phyloP scores from a whole-genome alignment of 2,329 filamentous ascomycete species.

The Meredithiella fracta region DNA sequence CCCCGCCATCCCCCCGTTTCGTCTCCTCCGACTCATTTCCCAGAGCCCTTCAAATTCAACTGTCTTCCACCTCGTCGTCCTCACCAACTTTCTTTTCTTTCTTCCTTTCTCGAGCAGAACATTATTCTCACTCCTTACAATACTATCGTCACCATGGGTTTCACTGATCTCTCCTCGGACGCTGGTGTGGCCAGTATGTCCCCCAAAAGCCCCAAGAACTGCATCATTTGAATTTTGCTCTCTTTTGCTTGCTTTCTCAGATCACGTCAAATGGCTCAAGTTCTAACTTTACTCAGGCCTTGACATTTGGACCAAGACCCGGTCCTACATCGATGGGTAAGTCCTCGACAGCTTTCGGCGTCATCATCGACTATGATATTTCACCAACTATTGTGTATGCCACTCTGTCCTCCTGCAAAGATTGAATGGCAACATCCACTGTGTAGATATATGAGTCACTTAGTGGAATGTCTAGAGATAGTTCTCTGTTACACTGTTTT shows the following conservation, averaged over 20 bases:
- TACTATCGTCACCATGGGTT: conserved; percentile 42
- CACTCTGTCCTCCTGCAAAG: neutral
- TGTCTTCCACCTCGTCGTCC: conserved; percentile 15
- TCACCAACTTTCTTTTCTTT: conserved; percentile 17
- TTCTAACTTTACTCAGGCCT: conserved; percentile 33
- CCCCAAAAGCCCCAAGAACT: conserved; percentile 16
- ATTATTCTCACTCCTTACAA: conserved; percentile 16
- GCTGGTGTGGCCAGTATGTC: conserved; percentile 37
- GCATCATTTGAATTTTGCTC: conserved; percentile 15
- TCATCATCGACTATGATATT: neutral
- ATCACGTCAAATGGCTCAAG: conserved; percentile 14
- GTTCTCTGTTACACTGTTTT: neutral
- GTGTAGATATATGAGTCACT: neutral
- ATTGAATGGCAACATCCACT: neutral
- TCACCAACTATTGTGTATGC: neutral
- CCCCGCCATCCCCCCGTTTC: conserved; percentile 21
- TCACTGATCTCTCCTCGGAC: conserved; percentile 50
- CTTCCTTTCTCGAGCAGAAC: conserved; percentile 15
- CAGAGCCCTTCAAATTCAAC: conserved; percentile 17
- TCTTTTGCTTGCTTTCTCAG: conserved; percentile 11
- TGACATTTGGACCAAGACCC: conserved; percentile 56
- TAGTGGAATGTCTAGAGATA: neutral
- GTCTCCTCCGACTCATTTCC: conserved; percentile 14
- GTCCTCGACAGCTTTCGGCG: conserved; percentile 23
- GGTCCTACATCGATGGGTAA: conserved; percentile 73